Evolutionary conservation across 225 moss, liverwort and hornwort species (phyloP).

Genomic region (Pseudisothecium myosuroides): DNA sequence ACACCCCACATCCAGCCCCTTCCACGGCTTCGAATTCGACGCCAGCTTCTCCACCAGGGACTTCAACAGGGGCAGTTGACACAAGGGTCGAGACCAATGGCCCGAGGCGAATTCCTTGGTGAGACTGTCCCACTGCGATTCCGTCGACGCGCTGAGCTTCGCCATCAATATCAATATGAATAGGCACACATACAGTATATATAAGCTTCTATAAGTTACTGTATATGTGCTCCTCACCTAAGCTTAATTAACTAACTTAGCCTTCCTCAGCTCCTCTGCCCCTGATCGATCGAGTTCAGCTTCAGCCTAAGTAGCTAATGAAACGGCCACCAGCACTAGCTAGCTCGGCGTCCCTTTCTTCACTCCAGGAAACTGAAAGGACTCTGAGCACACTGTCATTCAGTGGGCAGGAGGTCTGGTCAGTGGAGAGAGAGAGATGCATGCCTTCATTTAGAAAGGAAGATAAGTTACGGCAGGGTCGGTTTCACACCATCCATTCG

Average conservation of each 20-base stretch:
- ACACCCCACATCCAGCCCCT: conserved; percentile 14
- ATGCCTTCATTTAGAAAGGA: too few relatives aligned
- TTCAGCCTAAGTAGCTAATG: background rate
- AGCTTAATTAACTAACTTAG: too few relatives aligned
- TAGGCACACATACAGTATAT: background rate
- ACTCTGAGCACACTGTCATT: too few relatives aligned
- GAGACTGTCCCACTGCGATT: background rate
- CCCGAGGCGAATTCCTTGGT: background rate
- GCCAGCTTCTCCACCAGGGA: background rate
- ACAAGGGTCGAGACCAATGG: background rate
- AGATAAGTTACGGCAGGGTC: too few relatives aligned
- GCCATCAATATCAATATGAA: background rate
- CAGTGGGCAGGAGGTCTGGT: too few relatives aligned
- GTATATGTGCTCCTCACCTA: background rate
- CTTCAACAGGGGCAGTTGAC: background rate
- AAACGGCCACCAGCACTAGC: background rate
- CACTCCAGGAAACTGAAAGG: background rate
- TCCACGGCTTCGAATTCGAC: background rate
- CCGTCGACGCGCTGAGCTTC: background rate
- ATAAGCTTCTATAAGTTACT: too few relatives aligned
- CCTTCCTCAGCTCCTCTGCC: background rate
- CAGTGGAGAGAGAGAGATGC: too few relatives aligned
- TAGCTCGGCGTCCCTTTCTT: background rate
- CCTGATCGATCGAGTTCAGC: background rate
- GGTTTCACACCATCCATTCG: too few relatives aligned